Percentiles rank a stretch among this genome's conserved stretches.
Conservation (phyloP, 148 eudicot genomes). For the Rheum nobile region DNA sequence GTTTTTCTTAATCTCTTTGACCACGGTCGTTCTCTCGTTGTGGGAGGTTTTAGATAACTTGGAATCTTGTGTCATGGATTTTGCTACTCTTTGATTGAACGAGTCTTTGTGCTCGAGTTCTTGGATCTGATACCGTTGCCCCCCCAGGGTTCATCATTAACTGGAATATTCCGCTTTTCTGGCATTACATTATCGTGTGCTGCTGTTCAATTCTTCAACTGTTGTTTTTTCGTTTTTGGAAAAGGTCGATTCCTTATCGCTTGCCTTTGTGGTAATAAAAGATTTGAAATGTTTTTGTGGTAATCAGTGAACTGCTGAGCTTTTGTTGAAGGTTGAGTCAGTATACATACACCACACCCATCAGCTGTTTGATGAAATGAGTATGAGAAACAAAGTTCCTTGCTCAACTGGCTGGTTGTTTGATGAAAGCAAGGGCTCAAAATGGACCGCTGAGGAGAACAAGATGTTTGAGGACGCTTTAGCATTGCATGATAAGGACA, state of each 20-base stretch:
- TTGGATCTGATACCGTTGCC: background rate
- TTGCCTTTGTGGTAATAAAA: background rate
- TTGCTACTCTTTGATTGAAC: background rate
- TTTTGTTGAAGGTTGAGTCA: background rate
- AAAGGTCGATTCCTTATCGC: background rate
- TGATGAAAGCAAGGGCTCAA: background rate
- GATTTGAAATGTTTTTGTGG: background rate
- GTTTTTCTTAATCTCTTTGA: background rate
- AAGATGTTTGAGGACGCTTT: constrained; percentile 80
- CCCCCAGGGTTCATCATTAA: background rate
- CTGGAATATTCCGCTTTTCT: background rate
- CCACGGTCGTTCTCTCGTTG: background rate
- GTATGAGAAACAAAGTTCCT: background rate
- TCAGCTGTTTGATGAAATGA: background rate
- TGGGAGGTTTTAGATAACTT: background rate
- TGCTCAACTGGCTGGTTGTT: background rate
- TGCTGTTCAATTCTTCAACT: background rate
- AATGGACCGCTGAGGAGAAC: constrained; percentile 81
- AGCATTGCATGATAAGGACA: constrained; percentile 63
- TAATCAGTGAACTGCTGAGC: background rate
- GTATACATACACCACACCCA: background rate
- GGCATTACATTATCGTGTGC: background rate
- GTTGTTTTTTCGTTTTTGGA: background rate
- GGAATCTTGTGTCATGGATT: background rate
- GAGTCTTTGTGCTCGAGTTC: background rate